phyloP scores from a whole-genome alignment of 2,329 filamentous ascomycete species.

The Sporothrix brasiliensis region DNA sequence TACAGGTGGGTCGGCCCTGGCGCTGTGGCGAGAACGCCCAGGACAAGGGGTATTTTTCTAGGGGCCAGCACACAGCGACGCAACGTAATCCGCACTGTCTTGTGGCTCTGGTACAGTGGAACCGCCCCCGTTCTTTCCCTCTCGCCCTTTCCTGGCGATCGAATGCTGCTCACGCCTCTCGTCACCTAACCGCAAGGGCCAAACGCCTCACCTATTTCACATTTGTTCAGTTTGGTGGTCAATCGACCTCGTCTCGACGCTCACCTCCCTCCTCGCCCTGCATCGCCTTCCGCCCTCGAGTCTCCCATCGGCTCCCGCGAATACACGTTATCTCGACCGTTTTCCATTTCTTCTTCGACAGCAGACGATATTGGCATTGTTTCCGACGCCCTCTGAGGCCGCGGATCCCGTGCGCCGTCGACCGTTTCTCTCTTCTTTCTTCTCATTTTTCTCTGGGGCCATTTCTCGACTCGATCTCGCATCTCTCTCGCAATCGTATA shows the following conservation, averaged over 20 bases:
- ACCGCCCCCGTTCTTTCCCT: neutral
- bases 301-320: constrained; percentile 21
- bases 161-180: neutral
- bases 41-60: neutral
- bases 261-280: neutral
- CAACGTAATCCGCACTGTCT: neutral
- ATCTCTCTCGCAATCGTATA: neutral
- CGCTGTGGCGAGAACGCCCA: constrained; percentile 1
- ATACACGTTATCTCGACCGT: constrained; percentile 23
- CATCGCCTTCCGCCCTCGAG: constrained; percentile 1
- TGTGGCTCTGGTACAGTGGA: neutral
- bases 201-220: constrained; percentile 17
- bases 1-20: neutral
- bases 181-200: constrained; percentile 12
- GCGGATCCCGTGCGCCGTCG: constrained; percentile 34
- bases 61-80: neutral
- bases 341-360: constrained; percentile 21
- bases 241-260: constrained; percentile 16
- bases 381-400: constrained; percentile 30
- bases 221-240: neutral
- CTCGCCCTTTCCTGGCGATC: neutral
- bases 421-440: constrained; percentile 3
- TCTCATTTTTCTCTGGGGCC: neutral
- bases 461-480: neutral
- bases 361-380: constrained; percentile 21